Evolutionary conservation across 441 rosid genomes (phyloP).

Genomic region (Aleurites moluccanus): DNA sequence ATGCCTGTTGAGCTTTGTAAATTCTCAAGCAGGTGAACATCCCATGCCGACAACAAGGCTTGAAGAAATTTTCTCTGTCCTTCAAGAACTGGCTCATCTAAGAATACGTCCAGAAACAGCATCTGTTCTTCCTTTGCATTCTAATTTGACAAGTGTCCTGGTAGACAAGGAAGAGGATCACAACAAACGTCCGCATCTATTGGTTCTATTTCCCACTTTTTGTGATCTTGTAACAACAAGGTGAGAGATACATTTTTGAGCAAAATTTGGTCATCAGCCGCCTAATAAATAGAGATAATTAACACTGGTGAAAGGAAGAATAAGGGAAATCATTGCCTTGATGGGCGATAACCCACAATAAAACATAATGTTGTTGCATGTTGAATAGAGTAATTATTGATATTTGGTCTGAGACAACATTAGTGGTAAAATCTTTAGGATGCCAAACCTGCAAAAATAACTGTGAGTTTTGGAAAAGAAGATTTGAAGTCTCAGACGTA

Average conservation of each 20-base stretch:
- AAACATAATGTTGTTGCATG: neutral
- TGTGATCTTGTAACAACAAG: constrained; percentile 85
- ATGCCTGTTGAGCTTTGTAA: constrained; percentile 19
- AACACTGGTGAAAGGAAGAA: neutral
- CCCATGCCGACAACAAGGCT: constrained; percentile 72
- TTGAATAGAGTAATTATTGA: neutral
- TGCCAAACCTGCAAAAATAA: neutral
- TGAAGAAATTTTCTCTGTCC: constrained; percentile 73
- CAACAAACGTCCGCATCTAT: constrained; percentile 58
- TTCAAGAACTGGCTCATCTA: constrained; percentile 63
- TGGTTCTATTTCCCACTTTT: constrained; percentile 78
- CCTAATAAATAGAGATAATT: neutral
- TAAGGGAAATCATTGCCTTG: neutral
- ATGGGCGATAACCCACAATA: neutral
- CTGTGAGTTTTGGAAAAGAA: neutral
- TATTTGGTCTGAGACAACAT: neutral
- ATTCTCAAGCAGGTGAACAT: constrained; percentile 56
- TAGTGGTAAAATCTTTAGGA: neutral
- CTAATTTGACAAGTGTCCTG: constrained; percentile 52
- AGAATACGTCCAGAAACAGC: constrained; percentile 71
- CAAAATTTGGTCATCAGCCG: neutral
- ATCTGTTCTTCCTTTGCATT: constrained; percentile 66
- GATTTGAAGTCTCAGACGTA: neutral
- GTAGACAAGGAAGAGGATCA: constrained; percentile 36
- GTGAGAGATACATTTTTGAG: constrained; percentile 39